These are phyloP conservation scores for Aspergillus carlsbadensis DNA, from an alignment of 495 filamentous ascomycete genomes.

Conservation along the genomic window DNA sequence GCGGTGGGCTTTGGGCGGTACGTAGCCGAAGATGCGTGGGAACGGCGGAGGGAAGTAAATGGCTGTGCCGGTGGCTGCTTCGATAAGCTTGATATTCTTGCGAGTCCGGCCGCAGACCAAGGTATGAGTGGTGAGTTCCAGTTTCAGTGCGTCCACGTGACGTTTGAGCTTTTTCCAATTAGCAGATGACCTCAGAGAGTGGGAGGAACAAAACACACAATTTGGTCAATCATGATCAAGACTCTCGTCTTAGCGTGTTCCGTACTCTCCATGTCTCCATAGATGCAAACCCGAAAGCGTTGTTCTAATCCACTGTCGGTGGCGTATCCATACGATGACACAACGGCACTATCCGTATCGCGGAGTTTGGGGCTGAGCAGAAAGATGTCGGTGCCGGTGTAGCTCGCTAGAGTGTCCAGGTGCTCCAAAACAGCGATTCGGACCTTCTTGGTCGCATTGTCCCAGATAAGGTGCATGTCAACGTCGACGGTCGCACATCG, in stretches of 20 bases:
- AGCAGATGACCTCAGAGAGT: conserved; percentile 16
- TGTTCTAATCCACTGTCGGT: conserved; percentile 70
- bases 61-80: conserved; percentile 88
- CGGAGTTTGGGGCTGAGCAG: conserved; percentile 75
- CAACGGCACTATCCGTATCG: conserved; percentile 50
- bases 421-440: conserved; percentile 75
- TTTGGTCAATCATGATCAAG: conserved; percentile 94
- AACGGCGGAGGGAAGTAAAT: conserved; percentile 98
- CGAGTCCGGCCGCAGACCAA: conserved; percentile 86
- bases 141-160: conserved; percentile 73
- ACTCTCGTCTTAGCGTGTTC: conserved; percentile 97
- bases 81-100: conserved; percentile 96
- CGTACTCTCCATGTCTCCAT: conserved; percentile 89
- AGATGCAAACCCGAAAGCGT: conserved; percentile 86
- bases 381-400: conserved; percentile 95
- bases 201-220: conserved; percentile 58
- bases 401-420: conserved; percentile 76
- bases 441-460: conserved; percentile 61
- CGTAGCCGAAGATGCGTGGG: conserved; percentile 83
- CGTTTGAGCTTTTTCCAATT: conserved; percentile 70
- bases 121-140: conserved; percentile 86
- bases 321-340: conserved; percentile 63
- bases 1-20: conserved; percentile 70
- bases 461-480: conserved; percentile 82
- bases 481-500: conserved; percentile 90